Evolutionary conservation across 306 rosid species (phyloP).

Genomic region (Quercus bicolor): DNA sequence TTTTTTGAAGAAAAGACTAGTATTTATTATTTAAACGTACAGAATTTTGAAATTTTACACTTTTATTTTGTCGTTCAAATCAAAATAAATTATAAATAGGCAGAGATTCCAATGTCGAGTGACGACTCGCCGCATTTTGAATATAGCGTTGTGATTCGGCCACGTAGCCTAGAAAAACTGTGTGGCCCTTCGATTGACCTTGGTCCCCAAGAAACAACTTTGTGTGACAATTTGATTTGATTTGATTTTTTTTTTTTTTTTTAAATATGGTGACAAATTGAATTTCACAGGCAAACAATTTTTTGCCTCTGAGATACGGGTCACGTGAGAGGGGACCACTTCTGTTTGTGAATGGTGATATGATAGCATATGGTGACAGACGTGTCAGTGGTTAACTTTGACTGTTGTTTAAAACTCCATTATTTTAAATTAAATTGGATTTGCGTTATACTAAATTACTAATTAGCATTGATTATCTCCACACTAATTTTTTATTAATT

Average conservation of each 20-base stretch:
- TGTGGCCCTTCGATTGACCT: not conserved
- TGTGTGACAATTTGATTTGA: not conserved
- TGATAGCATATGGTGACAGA: constrained; percentile 6
- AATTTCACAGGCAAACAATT: not conserved
- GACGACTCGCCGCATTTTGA: constrained; percentile 24
- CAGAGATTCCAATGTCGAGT: constrained; percentile 12
- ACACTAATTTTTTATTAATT: not conserved
- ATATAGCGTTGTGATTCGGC: not conserved
- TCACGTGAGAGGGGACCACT: constrained; percentile 24
- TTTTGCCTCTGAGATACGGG: not conserved
- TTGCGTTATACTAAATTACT: not conserved
- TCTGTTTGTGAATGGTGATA: not conserved
- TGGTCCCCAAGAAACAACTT: not conserved
- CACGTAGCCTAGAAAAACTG: not conserved
- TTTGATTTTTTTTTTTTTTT: not conserved
- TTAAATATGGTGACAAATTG: not conserved
- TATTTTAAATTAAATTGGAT: not conserved
- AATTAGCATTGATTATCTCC: too few relatives aligned
- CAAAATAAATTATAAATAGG: not conserved
- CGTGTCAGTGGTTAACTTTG: not conserved
- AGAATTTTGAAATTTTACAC: not conserved
- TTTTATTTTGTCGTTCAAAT: not conserved
- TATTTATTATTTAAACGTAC: not conserved
- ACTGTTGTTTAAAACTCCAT: not conserved
- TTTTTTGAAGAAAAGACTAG: too few relatives aligned